Base-by-base conservation (phyloP, 352 stramenopile genomes). In the Phytophthora ohioensis region DNA sequence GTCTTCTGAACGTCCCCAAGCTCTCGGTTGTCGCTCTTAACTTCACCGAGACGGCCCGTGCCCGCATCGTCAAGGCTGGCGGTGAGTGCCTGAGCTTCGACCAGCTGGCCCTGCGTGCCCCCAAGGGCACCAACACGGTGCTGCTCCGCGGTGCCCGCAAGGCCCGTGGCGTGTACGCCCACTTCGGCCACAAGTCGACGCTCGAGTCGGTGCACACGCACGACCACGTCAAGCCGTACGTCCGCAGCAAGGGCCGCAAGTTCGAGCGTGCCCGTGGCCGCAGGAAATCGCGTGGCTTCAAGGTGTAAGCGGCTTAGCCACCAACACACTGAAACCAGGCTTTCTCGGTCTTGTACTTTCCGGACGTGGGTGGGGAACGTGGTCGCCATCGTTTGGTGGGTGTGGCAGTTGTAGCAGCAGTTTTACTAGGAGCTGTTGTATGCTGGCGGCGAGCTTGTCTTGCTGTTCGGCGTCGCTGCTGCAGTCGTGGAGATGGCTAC, bases 61-160 rank as follows among this genome's bases (percentile, higher is more conserved):
- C 97, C 62, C 96, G 98, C 75, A 99, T 99, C 84, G 71, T 98
- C 64, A 97, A 97, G 73, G 96, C 97, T 68, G 98, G 98, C 64
- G 98, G 98, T 78, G 97, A 99, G 87, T 99, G 97, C 90, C 81
- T 99, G 64, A 99, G 97, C 73, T 99, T 99, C 71, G 98, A 99
- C 85, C 98, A 99, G 91, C 90, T 99, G 38, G 98, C 98, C 7
- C 90, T 99, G 52, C 92, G 96, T 61, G 87, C 96, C 35, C 98
- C 98, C 60, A 99, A 98, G 77, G 98, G 98, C 82, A 80, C 92
- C 61, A 99, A 99, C 90, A 99, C 97, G 61, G 94, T 99, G 63
- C 92, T 99, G 38, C 94, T 99, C 67, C 97, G 98, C 82, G 98
- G 98, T 74, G 96, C 94, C 69, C 97, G 98, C 82, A 98, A 95